A percentile compares a stretch with the other conserved stretches of the same genome.
Evolutionary conservation across 2,329 filamentous ascomycete genomes (phyloP).

Genomic region (Lachnum nothofagi): DNA sequence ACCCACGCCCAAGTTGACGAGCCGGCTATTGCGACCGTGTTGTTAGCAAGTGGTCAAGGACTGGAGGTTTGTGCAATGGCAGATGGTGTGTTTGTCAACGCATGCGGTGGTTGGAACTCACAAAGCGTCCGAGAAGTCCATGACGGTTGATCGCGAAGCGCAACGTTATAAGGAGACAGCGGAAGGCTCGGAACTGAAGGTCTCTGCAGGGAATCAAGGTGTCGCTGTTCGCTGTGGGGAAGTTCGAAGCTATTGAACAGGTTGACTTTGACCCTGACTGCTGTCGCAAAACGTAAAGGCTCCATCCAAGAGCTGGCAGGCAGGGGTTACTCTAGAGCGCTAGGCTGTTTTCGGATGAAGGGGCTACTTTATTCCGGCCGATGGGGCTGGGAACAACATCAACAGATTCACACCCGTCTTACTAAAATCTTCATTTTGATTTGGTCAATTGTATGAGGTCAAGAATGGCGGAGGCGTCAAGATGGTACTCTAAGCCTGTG

Average conservation of each 20-base stretch:
- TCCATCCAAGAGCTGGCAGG: not conserved
- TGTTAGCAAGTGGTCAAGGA: conserved; percentile 27
- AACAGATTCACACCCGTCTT: too few relatives aligned
- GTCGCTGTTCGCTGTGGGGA: not conserved
- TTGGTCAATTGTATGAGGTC: not conserved
- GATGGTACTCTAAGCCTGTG: not conserved
- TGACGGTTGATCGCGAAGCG: conserved; percentile 38
- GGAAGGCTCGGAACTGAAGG: not conserved
- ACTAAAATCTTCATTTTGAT: too few relatives aligned
- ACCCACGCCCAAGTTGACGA: conserved; percentile 87
- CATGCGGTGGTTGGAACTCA: conserved; percentile 45
- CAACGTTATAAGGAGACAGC: not conserved
- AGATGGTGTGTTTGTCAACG: conserved; percentile 10
- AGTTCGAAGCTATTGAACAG: not conserved
- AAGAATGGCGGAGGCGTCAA: not conserved
- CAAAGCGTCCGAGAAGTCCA: conserved; percentile 94
- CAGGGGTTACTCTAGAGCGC: not conserved
- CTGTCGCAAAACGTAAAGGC: not conserved
- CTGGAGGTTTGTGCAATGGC: conserved; percentile 16
- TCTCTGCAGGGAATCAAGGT: not conserved
- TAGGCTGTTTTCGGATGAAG: too few relatives aligned
- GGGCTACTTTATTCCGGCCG: too few relatives aligned
- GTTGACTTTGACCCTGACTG: not conserved
- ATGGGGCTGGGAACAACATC: too few relatives aligned
- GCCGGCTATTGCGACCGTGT: conserved; percentile 57